A percentile compares a stretch with the other conserved stretches of the same genome.
Evolutionary conservation across 1,284 basidiomycete genomes (phyloP).

Genomic region (Schizophyllum commune): DNA sequence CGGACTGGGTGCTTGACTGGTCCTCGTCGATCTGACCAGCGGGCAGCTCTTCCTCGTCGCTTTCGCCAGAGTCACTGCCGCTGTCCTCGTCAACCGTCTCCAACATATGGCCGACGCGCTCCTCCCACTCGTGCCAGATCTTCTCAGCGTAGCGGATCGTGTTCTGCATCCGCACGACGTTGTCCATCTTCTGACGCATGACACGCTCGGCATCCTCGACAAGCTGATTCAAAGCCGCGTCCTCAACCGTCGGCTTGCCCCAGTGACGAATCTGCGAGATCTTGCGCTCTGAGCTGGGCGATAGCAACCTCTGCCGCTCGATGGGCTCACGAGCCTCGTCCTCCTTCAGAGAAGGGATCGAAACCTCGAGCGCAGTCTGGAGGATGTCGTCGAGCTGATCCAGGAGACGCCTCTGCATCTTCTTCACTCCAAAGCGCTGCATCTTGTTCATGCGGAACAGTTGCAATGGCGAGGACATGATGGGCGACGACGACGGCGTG

Average conservation of each 20-base stretch:
- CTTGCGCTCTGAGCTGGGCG: conserved; percentile 78
- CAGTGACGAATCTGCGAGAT: conserved; percentile 77
- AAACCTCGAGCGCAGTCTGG: conserved; percentile 73
- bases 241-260: conserved; percentile 80
- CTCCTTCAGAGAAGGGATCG: conserved; percentile 85
- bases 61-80: conserved; percentile 26
- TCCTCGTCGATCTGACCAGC: conserved; percentile 31
- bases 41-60: conserved; percentile 21
- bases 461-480: conserved; percentile 62
- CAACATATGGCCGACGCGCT: conserved; percentile 69
- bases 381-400: conserved; percentile 85
- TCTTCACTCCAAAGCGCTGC: conserved; percentile 75
- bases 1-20: conserved; percentile 54
- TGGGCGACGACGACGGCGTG: conserved; percentile 59
- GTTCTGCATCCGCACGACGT: conserved; percentile 94
- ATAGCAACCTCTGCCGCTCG: conserved; percentile 86
- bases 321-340: conserved; percentile 88
- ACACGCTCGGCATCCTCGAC: conserved; percentile 83
- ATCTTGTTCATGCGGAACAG: conserved; percentile 64
- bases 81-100: conserved; percentile 50
- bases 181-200: conserved; percentile 91
- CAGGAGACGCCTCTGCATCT: conserved; percentile 72
- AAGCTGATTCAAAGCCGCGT: conserved; percentile 76
- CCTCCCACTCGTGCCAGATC: conserved; percentile 96
- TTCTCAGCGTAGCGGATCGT: conserved; percentile 97